Conservation (phyloP, 2,329 filamentous ascomycete species). For the Myriangium duriaei region DNA sequence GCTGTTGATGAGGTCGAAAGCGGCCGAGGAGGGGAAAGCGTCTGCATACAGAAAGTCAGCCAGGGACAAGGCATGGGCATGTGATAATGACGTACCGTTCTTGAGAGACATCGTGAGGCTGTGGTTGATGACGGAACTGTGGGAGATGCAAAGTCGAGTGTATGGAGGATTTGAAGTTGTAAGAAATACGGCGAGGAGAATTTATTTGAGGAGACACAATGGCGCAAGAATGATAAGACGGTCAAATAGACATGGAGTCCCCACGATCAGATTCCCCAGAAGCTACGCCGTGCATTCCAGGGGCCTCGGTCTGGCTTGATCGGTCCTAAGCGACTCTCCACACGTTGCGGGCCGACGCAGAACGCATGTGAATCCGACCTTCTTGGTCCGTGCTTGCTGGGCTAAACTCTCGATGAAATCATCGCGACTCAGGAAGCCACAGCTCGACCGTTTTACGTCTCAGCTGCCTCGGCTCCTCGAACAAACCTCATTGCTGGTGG, state of each 20-base stretch:
- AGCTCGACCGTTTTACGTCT: background rate
- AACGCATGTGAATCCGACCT: background rate
- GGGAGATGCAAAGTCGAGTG: background rate
- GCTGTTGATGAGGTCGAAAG: conserved; percentile 77
- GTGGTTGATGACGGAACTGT: background rate
- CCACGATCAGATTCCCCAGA: conserved; percentile 2
- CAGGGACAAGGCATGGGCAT: background rate
- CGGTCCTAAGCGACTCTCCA: too few relatives aligned
- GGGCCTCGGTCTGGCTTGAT: background rate
- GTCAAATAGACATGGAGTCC: background rate
- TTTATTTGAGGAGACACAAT: conserved; percentile 2
- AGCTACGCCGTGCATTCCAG: background rate
- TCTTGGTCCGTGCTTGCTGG: background rate
- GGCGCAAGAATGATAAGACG: conserved; percentile 6
- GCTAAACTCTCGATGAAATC: background rate
- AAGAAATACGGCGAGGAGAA: background rate
- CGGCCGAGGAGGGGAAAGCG: conserved; percentile 70
- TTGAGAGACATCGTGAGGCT: conserved; percentile 9
- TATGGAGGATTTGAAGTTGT: background rate
- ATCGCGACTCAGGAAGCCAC: background rate
- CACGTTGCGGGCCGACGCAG: too few relatives aligned
- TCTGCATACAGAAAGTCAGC: too few relatives aligned
- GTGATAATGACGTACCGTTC: conserved; percentile 8
- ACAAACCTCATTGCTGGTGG: background rate
- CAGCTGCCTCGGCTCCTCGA: background rate